Conservation (phyloP, 257 asterid species). For the Solanum sitiens region DNA sequence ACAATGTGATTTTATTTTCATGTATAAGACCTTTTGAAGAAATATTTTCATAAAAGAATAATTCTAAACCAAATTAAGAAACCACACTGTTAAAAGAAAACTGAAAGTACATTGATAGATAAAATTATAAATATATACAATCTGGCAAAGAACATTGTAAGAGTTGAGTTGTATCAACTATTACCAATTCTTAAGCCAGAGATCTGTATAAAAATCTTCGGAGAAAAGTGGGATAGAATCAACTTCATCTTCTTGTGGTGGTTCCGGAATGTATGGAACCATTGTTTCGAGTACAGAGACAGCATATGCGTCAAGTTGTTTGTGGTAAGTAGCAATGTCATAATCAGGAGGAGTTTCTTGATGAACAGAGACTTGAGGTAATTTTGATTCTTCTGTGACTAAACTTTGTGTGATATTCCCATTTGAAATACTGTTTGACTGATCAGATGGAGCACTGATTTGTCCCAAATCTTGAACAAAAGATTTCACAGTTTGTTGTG, state of each 20-base stretch:
- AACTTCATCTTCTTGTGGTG: not conserved
- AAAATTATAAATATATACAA: not conserved
- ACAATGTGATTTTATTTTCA: not conserved
- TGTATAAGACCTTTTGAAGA: not conserved
- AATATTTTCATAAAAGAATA: not conserved
- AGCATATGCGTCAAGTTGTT: not conserved
- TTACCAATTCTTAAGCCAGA: not conserved
- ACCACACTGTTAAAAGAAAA: not conserved
- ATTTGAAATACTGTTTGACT: no score
- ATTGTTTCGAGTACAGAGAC: not conserved
- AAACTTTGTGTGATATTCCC: not conserved
- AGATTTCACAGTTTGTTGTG: not conserved
- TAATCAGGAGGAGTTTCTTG: not conserved
- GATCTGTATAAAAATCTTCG: not conserved
- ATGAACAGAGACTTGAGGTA: not conserved
- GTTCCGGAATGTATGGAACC: not conserved
- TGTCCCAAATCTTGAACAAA: not conserved
- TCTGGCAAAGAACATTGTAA: not conserved
- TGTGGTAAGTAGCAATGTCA: not conserved
- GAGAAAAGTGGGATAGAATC: not conserved
- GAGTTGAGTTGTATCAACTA: not conserved
- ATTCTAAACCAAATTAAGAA: not conserved
- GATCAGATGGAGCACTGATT: not conserved
- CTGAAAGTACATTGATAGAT: not conserved
- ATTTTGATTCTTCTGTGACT: not conserved